Percentiles rank a stretch among this genome's conserved stretches.
Conservation (phyloP, 1,284 basidiomycete genomes). For the Microbotryum lychnidis-dioicae region DNA sequence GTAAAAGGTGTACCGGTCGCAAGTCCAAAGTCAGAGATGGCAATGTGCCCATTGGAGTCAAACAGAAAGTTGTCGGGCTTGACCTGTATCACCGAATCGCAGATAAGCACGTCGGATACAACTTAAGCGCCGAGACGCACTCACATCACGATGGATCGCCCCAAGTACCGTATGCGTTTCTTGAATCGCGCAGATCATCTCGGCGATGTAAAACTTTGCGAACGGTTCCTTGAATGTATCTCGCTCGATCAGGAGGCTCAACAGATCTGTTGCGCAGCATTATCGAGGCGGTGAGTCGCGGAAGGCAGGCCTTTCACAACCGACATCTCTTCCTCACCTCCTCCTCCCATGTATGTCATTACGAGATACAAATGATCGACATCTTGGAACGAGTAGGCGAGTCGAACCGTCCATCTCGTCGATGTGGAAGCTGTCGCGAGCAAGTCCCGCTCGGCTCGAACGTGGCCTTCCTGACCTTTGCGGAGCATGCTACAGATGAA, state of each 20-base stretch:
- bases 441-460: constrained; percentile 80
- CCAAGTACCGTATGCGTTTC: constrained; percentile 79
- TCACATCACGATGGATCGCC: constrained; percentile 96
- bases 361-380: constrained; percentile 84
- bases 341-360: constrained; percentile 33
- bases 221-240: constrained; percentile 91
- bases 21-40: constrained; percentile 89
- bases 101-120: constrained; percentile 17
- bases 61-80: constrained; percentile 79
- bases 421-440: constrained; percentile 46
- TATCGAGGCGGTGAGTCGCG: too few relatives aligned
- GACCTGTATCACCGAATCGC: constrained; percentile 23
- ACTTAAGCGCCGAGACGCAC: constrained; percentile 43
- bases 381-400: constrained; percentile 84
- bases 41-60: constrained; percentile 84
- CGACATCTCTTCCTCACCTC: constrained; percentile 42
- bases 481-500: constrained; percentile 59
- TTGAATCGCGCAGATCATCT: constrained; percentile 96
- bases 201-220: constrained; percentile 88
- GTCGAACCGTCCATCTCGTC: constrained; percentile 85
- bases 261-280: constrained; percentile 66
- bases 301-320: too few relatives aligned
- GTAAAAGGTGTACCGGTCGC: constrained; percentile 53
- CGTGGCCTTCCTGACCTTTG: constrained; percentile 95
- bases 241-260: constrained; percentile 86